These are phyloP conservation scores for Leccinum pachyderme DNA, from an alignment of 1,284 basidiomycete genomes.

Conservation along the genomic window DNA sequence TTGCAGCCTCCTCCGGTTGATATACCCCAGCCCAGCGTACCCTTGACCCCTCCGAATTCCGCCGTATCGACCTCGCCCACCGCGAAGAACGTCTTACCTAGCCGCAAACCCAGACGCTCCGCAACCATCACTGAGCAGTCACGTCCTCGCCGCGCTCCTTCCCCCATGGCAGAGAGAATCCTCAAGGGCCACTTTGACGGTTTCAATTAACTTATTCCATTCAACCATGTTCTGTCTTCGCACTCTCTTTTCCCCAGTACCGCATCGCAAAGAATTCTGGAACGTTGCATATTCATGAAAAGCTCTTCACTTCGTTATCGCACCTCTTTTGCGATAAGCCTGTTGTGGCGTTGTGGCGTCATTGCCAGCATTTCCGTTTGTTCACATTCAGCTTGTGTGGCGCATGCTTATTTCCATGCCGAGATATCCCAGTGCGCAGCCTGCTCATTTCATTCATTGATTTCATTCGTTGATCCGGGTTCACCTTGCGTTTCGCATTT, in stretches of 20 bases:
- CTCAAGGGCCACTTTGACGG: constrained; percentile 82
- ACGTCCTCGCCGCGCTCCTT: constrained; percentile 64
- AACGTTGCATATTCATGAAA: constrained; percentile 1
- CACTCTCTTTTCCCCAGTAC: not conserved
- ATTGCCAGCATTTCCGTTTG: constrained; percentile 9
- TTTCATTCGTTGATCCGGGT: not conserved
- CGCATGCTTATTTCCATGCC: constrained; percentile 7
- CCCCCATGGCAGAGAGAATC: constrained; percentile 81
- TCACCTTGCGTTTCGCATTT: constrained; percentile 5
- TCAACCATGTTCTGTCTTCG: not conserved
- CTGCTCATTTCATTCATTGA: constrained; percentile 12
- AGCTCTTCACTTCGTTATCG: constrained; percentile 9
- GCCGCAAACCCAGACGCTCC: constrained; percentile 52
- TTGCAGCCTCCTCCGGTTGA: constrained; percentile 14
- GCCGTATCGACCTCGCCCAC: constrained; percentile 30
- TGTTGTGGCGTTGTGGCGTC: constrained; percentile 7
- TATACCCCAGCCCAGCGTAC: constrained; percentile 21
- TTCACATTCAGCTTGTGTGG: not conserved
- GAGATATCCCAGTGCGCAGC: constrained; percentile 26
- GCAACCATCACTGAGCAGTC: constrained; percentile 52
- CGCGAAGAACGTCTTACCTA: constrained; percentile 11
- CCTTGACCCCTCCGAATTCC: constrained; percentile 47
- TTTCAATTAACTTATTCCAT: constrained; percentile 51
- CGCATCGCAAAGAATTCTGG: constrained; percentile 5
- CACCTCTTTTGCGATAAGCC: constrained; percentile 4